phyloP scores from a whole-genome alignment of 176 grass and related monocot species.

The Carex littledalei region DNA sequence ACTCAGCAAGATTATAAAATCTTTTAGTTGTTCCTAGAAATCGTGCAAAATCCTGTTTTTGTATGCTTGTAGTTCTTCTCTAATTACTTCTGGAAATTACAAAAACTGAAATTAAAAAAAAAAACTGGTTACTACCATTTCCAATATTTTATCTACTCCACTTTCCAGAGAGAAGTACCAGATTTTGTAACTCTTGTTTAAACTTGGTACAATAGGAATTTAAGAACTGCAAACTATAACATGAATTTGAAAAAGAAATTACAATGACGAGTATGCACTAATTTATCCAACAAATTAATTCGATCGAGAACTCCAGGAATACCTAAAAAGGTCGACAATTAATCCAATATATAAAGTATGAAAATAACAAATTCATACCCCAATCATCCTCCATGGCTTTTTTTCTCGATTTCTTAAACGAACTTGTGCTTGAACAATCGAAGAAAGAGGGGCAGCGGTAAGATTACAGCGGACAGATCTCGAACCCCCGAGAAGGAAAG shows the following conservation, averaged over 20 bases:
- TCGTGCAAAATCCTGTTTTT: background rate
- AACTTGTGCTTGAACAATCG: conserved; percentile 10
- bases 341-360: background rate
- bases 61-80: background rate
- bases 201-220: background rate
- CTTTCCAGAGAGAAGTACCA: background rate
- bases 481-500: background rate
- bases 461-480: background rate
- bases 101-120: background rate
- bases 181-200: background rate
- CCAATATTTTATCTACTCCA: background rate
- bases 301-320: background rate
- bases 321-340: background rate
- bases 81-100: background rate
- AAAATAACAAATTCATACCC: conserved; percentile 20
- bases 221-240: background rate
- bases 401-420: background rate
- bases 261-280: background rate
- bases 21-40: background rate
- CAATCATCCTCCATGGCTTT: conserved; percentile 31
- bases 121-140: background rate
- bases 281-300: background rate
- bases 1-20: background rate
- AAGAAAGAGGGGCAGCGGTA: background rate
- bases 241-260: background rate